Conservation (phyloP, 306 rosid species). For the Geum urbanum region DNA sequence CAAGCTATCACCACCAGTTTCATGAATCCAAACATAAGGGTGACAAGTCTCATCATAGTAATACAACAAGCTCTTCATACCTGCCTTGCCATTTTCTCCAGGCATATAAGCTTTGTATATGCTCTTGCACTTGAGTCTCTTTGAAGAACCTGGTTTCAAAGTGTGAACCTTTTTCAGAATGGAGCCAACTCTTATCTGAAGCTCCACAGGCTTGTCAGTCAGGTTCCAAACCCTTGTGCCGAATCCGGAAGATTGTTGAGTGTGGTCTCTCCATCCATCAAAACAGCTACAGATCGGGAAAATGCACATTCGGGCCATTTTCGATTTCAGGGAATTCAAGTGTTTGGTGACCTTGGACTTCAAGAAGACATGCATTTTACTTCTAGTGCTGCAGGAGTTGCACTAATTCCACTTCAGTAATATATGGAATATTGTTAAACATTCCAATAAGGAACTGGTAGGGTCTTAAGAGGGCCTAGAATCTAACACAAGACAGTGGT, state of each 20-base stretch:
- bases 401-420: neutral
- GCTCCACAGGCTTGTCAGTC: constrained; percentile 78
- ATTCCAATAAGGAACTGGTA: constrained; percentile 49
- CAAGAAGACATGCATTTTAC: constrained; percentile 26
- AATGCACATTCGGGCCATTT: constrained; percentile 42
- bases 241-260: constrained; percentile 50
- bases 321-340: constrained; percentile 29
- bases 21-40: constrained; percentile 91
- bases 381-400: constrained; percentile 9
- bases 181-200: constrained; percentile 93
- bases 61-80: constrained; percentile 70
- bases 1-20: constrained; percentile 59
- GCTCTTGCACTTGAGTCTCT: constrained; percentile 76
- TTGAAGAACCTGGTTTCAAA: constrained; percentile 80
- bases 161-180: constrained; percentile 71
- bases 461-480: constrained; percentile 31
- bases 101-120: constrained; percentile 85
- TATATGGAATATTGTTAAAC: constrained; percentile 30
- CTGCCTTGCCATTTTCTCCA: constrained; percentile 34
- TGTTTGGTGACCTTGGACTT: constrained; percentile 28
- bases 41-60: constrained; percentile 80
- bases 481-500: constrained; percentile 29
- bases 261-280: constrained; percentile 67
- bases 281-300: constrained; percentile 66
- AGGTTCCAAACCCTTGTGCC: constrained; percentile 95